Percentiles rank a stretch among this genome's conserved stretches.
phyloP scores from a whole-genome alignment of 129 eudicot species.

The Lactuca sativa region DNA sequence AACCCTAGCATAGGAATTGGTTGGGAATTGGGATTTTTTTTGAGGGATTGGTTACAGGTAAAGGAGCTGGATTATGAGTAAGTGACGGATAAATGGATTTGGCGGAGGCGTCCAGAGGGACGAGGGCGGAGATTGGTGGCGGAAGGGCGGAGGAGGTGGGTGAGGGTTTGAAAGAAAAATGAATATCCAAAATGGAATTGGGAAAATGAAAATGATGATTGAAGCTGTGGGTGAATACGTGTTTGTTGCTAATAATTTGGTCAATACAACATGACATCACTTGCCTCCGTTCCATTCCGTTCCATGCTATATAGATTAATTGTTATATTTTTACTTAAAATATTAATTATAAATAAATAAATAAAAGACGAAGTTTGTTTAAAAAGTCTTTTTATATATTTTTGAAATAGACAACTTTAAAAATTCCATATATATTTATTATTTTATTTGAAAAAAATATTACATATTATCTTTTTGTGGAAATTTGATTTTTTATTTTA shows the following conservation, averaged over 20 bases:
- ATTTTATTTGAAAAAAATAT: no score
- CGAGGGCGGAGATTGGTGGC: slow-evolving; percentile 13
- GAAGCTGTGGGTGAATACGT: background rate
- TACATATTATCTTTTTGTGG: no score
- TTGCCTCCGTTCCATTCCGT: background rate
- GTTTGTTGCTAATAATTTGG: slow-evolving; percentile 15
- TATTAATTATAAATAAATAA: no score
- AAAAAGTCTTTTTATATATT: no score
- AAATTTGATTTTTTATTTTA: no score
- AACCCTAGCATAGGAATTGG: slow-evolving; percentile 37
- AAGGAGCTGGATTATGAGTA: background rate
- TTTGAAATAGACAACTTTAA: no score
- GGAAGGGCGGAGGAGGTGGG: slow-evolving; percentile 18
- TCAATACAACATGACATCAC: slow-evolving; percentile 15
- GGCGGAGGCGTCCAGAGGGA: slow-evolving; percentile 12
- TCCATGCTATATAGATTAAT: background rate
- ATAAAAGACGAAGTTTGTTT: no score
- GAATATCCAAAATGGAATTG: background rate
- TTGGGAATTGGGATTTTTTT: slow-evolving; percentile 7
- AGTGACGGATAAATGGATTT: background rate
- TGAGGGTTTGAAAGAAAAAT: slow-evolving; percentile 22
- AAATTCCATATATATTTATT: no score
- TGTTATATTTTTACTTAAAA: no score
- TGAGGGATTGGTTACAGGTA: slow-evolving; percentile 6
- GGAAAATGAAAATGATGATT: slow-evolving; percentile 13